phyloP scores from a whole-genome alignment of 306 rosid species.

The Cyclanthera cordifolia region DNA sequence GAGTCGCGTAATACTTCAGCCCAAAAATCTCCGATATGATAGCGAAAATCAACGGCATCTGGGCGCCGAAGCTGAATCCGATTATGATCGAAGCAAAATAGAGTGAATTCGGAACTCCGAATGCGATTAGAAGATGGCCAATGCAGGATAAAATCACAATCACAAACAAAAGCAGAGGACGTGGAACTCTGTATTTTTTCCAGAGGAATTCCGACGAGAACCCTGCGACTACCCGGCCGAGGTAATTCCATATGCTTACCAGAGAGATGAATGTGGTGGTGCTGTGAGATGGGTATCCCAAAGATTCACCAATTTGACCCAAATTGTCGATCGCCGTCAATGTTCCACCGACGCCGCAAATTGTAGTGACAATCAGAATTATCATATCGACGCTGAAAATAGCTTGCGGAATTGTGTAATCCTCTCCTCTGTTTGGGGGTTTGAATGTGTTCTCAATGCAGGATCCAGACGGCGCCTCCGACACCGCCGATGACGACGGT shows the following conservation, averaged over 20 bases:
- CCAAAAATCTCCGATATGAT: slow-evolving; percentile 65
- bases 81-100: slow-evolving; percentile 43
- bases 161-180: slow-evolving; percentile 39
- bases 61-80: slow-evolving; percentile 60
- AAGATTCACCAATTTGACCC: slow-evolving; percentile 56
- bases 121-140: slow-evolving; percentile 55
- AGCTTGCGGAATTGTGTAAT: slow-evolving; percentile 53
- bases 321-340: slow-evolving; percentile 55
- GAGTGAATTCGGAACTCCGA: slow-evolving; percentile 40
- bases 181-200: slow-evolving; percentile 45
- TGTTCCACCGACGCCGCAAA: slow-evolving; percentile 46
- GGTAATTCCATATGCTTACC: slow-evolving; percentile 65
- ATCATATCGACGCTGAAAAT: slow-evolving; percentile 60
- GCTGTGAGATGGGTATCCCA: slow-evolving; percentile 38
- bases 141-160: slow-evolving; percentile 39
- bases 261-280: slow-evolving; percentile 53
- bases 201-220: slow-evolving; percentile 44
- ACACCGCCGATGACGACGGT: background rate
- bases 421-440: slow-evolving; percentile 60
- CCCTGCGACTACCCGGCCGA: slow-evolving; percentile 41
- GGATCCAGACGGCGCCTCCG: background rate
- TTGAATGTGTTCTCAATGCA: slow-evolving; percentile 23
- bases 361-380: slow-evolving; percentile 28
- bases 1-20: slow-evolving; percentile 54
- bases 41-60: slow-evolving; percentile 53